These are phyloP conservation scores for Lasiosphaeriaceae sp. DNA, from an alignment of 495 filamentous ascomycete species.

Conservation along the genomic window DNA sequence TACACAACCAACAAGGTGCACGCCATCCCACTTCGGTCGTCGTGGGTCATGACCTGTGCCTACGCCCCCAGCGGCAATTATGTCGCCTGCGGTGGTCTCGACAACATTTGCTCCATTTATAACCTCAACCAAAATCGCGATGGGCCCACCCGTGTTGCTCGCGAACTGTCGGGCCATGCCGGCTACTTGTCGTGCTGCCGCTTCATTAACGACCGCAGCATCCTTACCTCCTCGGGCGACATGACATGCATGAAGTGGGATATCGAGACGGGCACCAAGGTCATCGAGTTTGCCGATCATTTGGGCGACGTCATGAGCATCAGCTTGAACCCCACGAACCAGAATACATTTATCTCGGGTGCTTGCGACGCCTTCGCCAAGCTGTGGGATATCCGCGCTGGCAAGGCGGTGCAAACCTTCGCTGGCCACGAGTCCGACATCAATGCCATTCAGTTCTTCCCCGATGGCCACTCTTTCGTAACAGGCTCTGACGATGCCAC, in stretches of 20 bases:
- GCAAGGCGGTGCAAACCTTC: conserved; percentile 97
- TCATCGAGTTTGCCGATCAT: conserved; percentile 98
- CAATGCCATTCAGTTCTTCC: conserved; percentile 99
- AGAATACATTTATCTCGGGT: conserved; percentile 96
- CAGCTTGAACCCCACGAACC: conserved; percentile 98
- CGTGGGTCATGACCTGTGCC: conserved; percentile 99
- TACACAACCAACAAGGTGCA: conserved; percentile 99
- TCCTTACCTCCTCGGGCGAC: conserved; percentile 95
- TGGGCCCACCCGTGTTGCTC: conserved; percentile 91
- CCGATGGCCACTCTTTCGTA: conserved; percentile 96
- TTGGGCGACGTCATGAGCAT: conserved; percentile 99
- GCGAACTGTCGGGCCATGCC: conserved; percentile 94
- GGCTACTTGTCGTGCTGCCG: conserved; percentile 98
- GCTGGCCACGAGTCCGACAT: conserved; percentile 98
- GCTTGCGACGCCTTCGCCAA: conserved; percentile 98
- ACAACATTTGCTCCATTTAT: conserved; percentile 99
- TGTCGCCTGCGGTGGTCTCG: conserved; percentile 94
- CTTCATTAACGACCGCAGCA: conserved; percentile 97
- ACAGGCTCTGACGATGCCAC: conserved; percentile 98
- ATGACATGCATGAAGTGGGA: conserved; percentile 99
- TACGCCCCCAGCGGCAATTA: conserved; percentile 98
- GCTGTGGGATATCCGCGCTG: conserved; percentile 97
- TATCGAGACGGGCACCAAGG: conserved; percentile 94
- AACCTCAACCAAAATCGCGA: conserved; percentile 92
- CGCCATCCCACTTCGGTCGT: conserved; percentile 96